These are phyloP conservation scores for Candida jianshihensis DNA, from an alignment of 805 yeast species.

Conservation along the genomic window DNA sequence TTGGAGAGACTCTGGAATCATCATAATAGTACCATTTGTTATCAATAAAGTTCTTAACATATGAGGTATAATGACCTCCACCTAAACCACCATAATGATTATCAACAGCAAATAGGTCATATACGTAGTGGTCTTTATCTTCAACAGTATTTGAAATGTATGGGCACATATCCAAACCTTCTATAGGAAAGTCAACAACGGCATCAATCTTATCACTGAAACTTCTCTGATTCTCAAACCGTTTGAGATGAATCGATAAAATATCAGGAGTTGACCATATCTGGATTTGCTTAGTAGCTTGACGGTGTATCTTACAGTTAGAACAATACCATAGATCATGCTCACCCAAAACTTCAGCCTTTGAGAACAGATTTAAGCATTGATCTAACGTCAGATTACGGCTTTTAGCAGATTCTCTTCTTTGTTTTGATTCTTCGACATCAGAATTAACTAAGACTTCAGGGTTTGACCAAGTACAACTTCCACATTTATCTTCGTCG, in stretches of 20 bases:
- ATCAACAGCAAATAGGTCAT: slow-evolving; percentile 89
- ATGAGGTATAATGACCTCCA: slow-evolving; percentile 96
- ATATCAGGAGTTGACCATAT: slow-evolving; percentile 94
- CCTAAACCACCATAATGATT: slow-evolving; percentile 95
- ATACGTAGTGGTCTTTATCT: slow-evolving; percentile 34
- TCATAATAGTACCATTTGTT: slow-evolving; percentile 84
- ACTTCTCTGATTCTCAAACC: slow-evolving; percentile 79
- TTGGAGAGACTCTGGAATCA: slow-evolving; percentile 66
- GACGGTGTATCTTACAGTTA: slow-evolving; percentile 77
- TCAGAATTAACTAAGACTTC: slow-evolving; percentile 45
- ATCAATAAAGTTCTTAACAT: slow-evolving; percentile 72
- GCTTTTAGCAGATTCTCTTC: slow-evolving; percentile 23
- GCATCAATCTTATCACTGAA: slow-evolving; percentile 87
- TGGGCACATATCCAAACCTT: slow-evolving; percentile 66
- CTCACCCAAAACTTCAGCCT: slow-evolving; percentile 78
- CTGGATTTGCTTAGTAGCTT: slow-evolving; percentile 86
- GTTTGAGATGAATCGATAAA: slow-evolving; percentile 78
- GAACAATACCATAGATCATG: slow-evolving; percentile 96
- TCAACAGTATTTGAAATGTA: slow-evolving; percentile 36
- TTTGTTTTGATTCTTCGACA: slow-evolving; percentile 38
- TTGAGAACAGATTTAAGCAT: slow-evolving; percentile 68
- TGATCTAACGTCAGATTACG: slow-evolving; percentile 56
- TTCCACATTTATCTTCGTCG: slow-evolving; percentile 39
- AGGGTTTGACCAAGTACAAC: slow-evolving; percentile 51
- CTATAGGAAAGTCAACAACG: slow-evolving; percentile 81